A percentile compares a stretch with the other conserved stretches of the same genome.
Conservation (phyloP, 345 rosid species). For the Syzygium jambos region DNA sequence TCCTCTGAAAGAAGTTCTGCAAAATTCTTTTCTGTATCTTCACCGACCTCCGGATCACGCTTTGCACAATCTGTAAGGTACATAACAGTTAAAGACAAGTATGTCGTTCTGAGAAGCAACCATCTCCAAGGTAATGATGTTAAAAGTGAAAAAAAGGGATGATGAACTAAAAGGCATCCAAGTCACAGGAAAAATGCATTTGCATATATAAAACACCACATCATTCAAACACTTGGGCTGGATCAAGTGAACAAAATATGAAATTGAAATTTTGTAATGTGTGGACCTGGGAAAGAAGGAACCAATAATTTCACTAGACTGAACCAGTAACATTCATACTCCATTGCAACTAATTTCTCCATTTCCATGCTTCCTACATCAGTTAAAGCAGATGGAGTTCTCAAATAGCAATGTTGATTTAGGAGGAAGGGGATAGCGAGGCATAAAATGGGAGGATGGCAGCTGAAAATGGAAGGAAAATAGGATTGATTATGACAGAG, state of each 20-base stretch:
- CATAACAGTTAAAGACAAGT: neutral
- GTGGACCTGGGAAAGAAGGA: neutral
- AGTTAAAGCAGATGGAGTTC: neutral
- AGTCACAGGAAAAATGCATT: neutral
- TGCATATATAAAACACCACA: neutral
- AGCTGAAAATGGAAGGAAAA: neutral
- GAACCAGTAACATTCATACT: neutral
- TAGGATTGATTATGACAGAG: neutral
- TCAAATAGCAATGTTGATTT: neutral
- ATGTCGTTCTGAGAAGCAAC: neutral
- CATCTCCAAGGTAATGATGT: neutral
- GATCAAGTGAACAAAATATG: neutral
- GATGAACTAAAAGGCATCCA: neutral
- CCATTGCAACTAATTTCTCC: neutral
- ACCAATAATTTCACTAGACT: neutral
- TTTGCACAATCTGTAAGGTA: constrained; percentile 60
- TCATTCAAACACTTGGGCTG: neutral
- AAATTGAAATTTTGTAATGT: neutral
- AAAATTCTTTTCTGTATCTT: constrained; percentile 77
- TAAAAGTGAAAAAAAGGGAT: neutral
- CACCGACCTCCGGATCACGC: constrained; percentile 76
- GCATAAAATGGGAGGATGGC: neutral
- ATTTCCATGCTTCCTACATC: neutral
- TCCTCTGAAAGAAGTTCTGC: constrained; percentile 74
- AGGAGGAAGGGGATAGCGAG: neutral